Percentiles rank a stretch among this genome's conserved stretches.
These are phyloP conservation scores for Solanum tarijense DNA, from an alignment of 257 asterid genomes.

Conservation along the genomic window DNA sequence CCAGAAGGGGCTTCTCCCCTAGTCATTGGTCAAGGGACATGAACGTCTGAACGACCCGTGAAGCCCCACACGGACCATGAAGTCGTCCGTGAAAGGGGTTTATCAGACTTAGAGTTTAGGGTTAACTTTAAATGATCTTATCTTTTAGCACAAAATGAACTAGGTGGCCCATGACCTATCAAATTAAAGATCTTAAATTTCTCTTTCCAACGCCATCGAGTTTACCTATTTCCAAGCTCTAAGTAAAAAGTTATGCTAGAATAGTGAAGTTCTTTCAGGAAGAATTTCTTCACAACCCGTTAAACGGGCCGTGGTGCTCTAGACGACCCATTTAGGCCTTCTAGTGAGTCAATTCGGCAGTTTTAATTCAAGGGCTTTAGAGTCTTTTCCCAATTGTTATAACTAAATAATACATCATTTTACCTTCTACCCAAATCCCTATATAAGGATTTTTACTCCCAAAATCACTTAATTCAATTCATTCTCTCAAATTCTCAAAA, in stretches of 20 bases:
- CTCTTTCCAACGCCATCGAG: background rate
- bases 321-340: background rate
- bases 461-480: background rate
- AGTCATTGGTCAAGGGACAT: background rate
- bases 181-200: background rate
- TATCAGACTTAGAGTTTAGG: background rate
- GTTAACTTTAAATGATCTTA: too few relatives aligned
- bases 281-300: background rate
- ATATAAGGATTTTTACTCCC: background rate
- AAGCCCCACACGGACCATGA: background rate
- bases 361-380: background rate
- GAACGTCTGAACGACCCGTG: background rate
- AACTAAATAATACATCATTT: too few relatives aligned
- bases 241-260: background rate
- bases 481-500: background rate
- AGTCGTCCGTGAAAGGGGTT: background rate
- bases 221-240: background rate
- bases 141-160: background rate
- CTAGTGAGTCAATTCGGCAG: background rate
- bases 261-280: background rate
- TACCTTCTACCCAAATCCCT: background rate
- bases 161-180: background rate
- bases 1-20: background rate
- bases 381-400: too few relatives aligned
- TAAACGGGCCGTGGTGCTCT: background rate